These are phyloP conservation scores for Coemansia aciculifera DNA, from an alignment of 192 early-diverging fungal species.

Conservation along the genomic window DNA sequence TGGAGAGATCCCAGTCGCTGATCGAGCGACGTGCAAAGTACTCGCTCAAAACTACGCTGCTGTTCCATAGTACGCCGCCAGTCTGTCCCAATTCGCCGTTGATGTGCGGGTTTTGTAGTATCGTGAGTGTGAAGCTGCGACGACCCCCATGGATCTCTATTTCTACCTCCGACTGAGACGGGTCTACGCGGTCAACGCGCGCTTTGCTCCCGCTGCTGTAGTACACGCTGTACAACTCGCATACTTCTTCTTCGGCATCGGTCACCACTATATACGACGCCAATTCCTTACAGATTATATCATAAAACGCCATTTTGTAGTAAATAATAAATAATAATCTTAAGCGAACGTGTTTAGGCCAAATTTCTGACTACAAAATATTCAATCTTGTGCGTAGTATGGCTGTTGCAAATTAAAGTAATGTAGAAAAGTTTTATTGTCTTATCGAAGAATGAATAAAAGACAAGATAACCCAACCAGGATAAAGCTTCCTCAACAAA, in stretches of 20 bases:
- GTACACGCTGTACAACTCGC: constrained; percentile 51
- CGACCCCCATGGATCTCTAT: constrained; percentile 29
- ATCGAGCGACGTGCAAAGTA: constrained; percentile 17
- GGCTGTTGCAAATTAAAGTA: background rate
- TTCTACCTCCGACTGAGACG: constrained; percentile 25
- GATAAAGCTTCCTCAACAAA: background rate
- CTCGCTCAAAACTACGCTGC: constrained; percentile 45
- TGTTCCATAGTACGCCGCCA: constrained; percentile 50
- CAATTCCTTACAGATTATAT: constrained; percentile 6
- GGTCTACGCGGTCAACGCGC: constrained; percentile 23
- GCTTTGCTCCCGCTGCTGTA: constrained; percentile 19
- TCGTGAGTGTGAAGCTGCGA: constrained; percentile 20
- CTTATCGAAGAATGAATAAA: background rate
- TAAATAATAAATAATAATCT: background rate
- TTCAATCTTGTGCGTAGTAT: background rate
- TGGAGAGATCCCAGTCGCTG: constrained; percentile 14
- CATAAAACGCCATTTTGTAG: constrained; percentile 9
- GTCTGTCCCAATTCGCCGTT: constrained; percentile 49
- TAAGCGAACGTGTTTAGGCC: background rate
- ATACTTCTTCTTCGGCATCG: constrained; percentile 44
- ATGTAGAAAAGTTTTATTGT: background rate
- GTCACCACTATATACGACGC: constrained; percentile 12
- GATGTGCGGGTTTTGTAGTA: constrained; percentile 46
- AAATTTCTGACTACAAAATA: background rate
- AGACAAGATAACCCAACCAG: background rate